Evolutionary conservation across 2,329 filamentous ascomycete species (phyloP).

Genomic region (Xylaria sp.): DNA sequence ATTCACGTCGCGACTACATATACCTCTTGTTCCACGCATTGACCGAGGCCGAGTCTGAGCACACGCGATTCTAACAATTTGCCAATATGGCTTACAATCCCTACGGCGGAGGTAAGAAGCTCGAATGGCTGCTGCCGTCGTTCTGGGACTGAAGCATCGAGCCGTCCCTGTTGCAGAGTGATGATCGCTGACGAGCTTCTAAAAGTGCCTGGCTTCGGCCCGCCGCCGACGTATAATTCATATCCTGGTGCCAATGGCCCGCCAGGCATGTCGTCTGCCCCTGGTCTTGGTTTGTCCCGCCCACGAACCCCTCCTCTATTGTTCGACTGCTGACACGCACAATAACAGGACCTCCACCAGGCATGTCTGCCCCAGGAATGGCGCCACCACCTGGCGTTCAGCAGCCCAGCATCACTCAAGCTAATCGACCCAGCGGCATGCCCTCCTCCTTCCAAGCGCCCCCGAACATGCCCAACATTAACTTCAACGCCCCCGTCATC

Average conservation of each 20-base stretch:
- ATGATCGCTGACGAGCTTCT: constrained; percentile 36
- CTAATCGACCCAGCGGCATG: constrained; percentile 82
- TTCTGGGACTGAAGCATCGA: not conserved
- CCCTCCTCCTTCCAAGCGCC: constrained; percentile 88
- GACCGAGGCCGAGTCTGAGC: not conserved
- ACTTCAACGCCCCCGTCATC: constrained; percentile 97
- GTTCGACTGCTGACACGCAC: constrained; percentile 37
- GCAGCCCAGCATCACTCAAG: constrained; percentile 76
- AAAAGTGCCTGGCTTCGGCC: constrained; percentile 72
- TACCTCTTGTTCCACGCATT: not conserved
- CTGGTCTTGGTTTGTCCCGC: constrained; percentile 76
- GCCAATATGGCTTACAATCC: constrained; percentile 67
- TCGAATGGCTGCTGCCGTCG: not conserved
- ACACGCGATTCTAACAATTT: constrained; percentile 5
- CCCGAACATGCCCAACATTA: constrained; percentile 94
- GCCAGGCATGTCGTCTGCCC: constrained; percentile 79
- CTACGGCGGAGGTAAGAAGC: constrained; percentile 57
- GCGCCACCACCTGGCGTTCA: constrained; percentile 81
- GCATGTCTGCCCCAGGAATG: constrained; percentile 85
- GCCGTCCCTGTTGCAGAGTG: not conserved
- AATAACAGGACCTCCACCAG: constrained; percentile 77
- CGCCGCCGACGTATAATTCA: constrained; percentile 76
- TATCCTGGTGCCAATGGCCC: constrained; percentile 70
- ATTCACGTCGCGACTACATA: not conserved
- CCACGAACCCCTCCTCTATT: constrained; percentile 11